phyloP scores from a whole-genome alignment of 2,329 filamentous ascomycete species.

The Westerdykella aurantiaca region DNA sequence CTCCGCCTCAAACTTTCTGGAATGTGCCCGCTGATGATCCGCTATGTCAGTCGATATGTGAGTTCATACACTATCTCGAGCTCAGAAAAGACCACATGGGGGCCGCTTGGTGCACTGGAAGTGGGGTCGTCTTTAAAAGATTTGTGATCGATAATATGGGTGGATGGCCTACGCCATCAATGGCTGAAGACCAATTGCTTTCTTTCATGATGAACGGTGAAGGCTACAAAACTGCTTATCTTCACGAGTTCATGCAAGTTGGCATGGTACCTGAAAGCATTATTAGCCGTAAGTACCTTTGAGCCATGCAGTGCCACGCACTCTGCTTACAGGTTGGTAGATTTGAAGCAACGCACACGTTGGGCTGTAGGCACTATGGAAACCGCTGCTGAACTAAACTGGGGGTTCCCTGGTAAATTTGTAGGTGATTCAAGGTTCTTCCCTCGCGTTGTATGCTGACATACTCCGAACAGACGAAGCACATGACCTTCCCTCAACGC shows the following conservation, averaged over 20 bases:
- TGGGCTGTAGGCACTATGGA: conserved; percentile 5
- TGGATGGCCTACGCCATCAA: not conserved
- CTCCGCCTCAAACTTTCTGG: conserved; percentile 1
- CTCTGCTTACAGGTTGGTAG: too few relatives aligned
- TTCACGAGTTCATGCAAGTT: conserved; percentile 1
- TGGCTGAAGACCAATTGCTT: conserved; percentile 1
- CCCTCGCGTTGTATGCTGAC: not conserved
- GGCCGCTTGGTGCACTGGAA: conserved; percentile 1
- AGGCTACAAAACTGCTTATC: conserved; percentile 1
- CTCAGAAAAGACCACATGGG: conserved; percentile 1
- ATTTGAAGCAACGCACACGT: conserved; percentile 4
- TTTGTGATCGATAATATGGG: conserved; percentile 1
- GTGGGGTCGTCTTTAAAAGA: not conserved
- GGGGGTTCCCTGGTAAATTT: conserved; percentile 1
- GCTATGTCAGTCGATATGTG: conserved; percentile 1
- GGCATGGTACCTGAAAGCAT: conserved; percentile 2
- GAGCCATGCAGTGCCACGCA: too few relatives aligned
- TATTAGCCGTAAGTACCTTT: not conserved
- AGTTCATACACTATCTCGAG: not conserved
- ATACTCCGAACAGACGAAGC: not conserved
- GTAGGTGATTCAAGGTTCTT: too few relatives aligned
- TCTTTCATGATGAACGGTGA: not conserved
- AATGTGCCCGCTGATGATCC: conserved; percentile 2
- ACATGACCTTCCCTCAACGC: conserved; percentile 9
- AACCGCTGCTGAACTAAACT: not conserved